Conservation (phyloP, 495 filamentous ascomycete genomes). For the Penicillium verhagenii region DNA sequence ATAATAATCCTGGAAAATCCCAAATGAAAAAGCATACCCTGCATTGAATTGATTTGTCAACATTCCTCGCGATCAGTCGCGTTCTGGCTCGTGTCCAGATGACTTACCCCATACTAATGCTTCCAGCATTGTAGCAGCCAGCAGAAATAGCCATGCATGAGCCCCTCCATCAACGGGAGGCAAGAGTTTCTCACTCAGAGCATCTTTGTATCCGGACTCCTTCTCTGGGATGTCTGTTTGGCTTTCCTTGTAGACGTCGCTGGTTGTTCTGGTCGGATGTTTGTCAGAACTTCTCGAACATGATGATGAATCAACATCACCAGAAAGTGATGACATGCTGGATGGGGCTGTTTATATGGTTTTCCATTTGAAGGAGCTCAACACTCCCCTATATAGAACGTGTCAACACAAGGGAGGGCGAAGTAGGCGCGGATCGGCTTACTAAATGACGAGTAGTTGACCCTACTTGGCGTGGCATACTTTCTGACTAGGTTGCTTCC, state of each 20-base stretch:
- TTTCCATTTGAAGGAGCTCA: not conserved
- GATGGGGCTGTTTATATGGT: not conserved
- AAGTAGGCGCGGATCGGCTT: not conserved
- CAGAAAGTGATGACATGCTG: not conserved
- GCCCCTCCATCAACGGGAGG: constrained; percentile 59
- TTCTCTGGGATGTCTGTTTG: not conserved
- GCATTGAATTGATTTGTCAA: not conserved
- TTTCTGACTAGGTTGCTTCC: not conserved
- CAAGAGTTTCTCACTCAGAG: not conserved
- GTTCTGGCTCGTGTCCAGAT: not conserved
- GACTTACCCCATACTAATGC: constrained; percentile 61
- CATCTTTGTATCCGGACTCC: not conserved
- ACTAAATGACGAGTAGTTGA: constrained; percentile 1
- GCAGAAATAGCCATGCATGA: constrained; percentile 63
- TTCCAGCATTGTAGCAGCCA: constrained; percentile 60
- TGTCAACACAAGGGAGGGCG: not conserved
- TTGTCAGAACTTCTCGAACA: not conserved
- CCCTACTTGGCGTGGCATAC: no score
- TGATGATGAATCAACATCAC: not conserved
- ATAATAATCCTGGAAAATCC: constrained; percentile 60
- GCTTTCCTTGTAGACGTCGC: not conserved
- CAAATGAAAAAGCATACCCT: constrained; percentile 66
- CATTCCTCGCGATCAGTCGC: not conserved
- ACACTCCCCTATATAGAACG: not conserved
- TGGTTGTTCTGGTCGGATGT: not conserved